phyloP scores from a whole-genome alignment of 2,329 filamentous ascomycete genomes.

The Didymella pinodella region DNA sequence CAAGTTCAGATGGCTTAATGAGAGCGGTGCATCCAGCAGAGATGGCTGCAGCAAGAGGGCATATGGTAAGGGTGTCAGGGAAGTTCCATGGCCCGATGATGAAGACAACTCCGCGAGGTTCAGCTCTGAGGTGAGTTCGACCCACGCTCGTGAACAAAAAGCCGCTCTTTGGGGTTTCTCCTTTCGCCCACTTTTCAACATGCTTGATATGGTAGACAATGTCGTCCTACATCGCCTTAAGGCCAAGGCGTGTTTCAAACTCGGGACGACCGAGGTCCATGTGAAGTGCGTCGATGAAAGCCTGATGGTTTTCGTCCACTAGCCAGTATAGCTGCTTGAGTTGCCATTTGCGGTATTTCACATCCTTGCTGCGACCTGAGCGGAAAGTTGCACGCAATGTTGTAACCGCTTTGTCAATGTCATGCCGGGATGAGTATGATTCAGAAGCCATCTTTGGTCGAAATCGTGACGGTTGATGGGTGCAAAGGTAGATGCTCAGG shows the following conservation, averaged over 20 bases:
- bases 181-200: background rate
- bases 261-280: background rate
- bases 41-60: slow-evolving; percentile 5
- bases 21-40: slow-evolving; percentile 11
- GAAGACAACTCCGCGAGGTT: slow-evolving; percentile 3
- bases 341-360: slow-evolving; percentile 11
- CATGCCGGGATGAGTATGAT: background rate
- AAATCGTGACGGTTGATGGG: too few species aligned
- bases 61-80: background rate
- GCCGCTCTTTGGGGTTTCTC: background rate
- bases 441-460: background rate
- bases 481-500: background rate
- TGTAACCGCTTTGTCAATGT: background rate
- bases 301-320: slow-evolving; percentile 3
- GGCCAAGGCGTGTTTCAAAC: background rate
- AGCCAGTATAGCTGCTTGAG: slow-evolving; percentile 13
- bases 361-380: slow-evolving; percentile 3
- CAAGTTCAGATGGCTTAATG: slow-evolving; percentile 7
- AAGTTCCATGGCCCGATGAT: slow-evolving; percentile 9
- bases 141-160: slow-evolving; percentile 3
- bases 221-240: background rate
- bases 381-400: background rate
- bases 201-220: background rate
- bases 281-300: background rate
- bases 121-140: slow-evolving; percentile 1